Evolutionary conservation across 148 eudicot genomes (phyloP).

Genomic region (Vaccinium corymbosum): DNA sequence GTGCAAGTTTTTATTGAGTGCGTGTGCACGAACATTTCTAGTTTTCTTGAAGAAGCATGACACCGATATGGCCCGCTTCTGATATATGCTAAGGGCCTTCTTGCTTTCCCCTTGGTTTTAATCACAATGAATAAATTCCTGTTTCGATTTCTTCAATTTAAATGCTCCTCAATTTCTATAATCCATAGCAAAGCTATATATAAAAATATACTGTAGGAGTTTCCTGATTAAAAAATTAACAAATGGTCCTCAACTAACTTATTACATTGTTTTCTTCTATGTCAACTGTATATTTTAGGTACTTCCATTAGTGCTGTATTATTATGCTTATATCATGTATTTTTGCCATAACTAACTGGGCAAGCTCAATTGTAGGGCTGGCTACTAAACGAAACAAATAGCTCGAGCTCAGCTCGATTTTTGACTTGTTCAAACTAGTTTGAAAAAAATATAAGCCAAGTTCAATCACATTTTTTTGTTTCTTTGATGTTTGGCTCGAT

Average conservation of each 20-base stretch:
- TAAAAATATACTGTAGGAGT: background rate
- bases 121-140: background rate
- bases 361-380: no score
- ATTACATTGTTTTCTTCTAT: background rate
- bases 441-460: no score
- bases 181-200: background rate
- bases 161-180: background rate
- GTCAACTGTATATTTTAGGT: background rate
- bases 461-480: no score
- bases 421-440: no score
- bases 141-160: background rate
- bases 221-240: background rate
- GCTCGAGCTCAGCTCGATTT: no score
- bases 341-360: no score
- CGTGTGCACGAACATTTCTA: background rate
- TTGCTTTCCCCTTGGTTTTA: background rate
- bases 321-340: background rate
- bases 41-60: background rate
- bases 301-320: background rate
- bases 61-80: background rate
- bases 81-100: background rate
- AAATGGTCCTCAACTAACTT: no score
- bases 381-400: no score
- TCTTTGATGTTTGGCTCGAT: no score
- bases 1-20: conserved; percentile 1